Base-by-base conservation (phyloP, 345 rosid species). In the Isatis tinctoria region DNA sequence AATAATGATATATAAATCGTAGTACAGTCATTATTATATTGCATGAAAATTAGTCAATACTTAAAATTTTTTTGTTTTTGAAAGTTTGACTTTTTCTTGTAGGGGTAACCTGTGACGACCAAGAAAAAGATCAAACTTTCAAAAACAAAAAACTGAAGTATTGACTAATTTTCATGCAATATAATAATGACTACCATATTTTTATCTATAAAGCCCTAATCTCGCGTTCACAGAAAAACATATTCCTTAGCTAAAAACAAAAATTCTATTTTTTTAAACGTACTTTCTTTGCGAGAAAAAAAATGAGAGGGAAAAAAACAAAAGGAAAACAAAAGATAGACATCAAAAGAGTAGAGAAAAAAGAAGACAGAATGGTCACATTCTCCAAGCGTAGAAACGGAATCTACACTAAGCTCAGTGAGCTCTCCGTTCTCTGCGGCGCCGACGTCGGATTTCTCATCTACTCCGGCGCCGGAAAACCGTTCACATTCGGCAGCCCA, bases 311-410 rank as follows among this genome's bases (percentile, higher is more conserved):
- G 3, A 71, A 48, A 8, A 71, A 71, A 43, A 52, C 74, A 1
- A 69, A 44, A 53, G 74, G 79, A 33, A 76, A 48, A 13, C 80
- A 70, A 54, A 76, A 18, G 49, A 76, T 76, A 16, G 30, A 13
- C 9, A 69, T 76, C 0, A 35, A 69, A 8, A 76, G n/a, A 27
- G 33, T 44, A 8, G 61, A 35, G 22, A 76, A 61, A 69, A 2
- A 53, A 1, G 58, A 53, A 33, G 60, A 69, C 6, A 62, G 65
- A 53, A 18, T 62, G 33, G 49, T 52, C 0, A 61, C 70, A 17
- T 44, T 62, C n/a, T 62, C 65, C 3, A 76, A 76, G 30, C 79
- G 79, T 11, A 40, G 74, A 44, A 24, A 6, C 4, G 70, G 71
- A 37, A 57, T 70, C 13, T 63, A 76, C 61, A 56, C 39, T 6